phyloP scores from a whole-genome alignment of 2,329 filamentous ascomycete species.

The Colletotrichum sp. region DNA sequence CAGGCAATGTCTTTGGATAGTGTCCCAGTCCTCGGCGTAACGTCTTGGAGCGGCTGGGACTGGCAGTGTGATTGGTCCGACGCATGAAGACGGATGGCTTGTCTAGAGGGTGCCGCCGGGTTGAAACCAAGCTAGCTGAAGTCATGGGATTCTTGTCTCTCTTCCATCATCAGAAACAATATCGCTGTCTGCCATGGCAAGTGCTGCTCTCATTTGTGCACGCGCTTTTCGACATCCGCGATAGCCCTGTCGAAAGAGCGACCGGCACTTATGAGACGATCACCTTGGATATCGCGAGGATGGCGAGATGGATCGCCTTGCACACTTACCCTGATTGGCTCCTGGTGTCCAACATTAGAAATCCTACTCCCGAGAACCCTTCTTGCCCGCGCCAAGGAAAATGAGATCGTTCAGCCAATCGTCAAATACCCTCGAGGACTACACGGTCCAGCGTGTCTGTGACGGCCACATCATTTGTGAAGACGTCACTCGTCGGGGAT shows the following conservation, averaged over 20 bases:
- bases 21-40: background rate
- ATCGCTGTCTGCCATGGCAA: background rate
- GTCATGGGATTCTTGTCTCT: constrained; percentile 22
- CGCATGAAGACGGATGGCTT: constrained; percentile 6
- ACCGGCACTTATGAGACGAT: constrained; percentile 1
- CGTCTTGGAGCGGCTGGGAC: background rate
- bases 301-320: background rate
- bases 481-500: background rate
- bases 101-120: constrained; percentile 9
- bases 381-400: background rate
- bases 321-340: background rate
- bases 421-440: background rate
- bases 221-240: constrained; percentile 3
- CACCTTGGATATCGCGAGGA: background rate
- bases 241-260: constrained; percentile 4
- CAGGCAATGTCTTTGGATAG: background rate
- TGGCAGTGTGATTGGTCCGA: background rate
- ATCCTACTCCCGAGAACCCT: background rate
- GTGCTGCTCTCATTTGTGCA: background rate
- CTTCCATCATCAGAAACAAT: constrained; percentile 13
- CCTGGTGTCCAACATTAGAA: background rate
- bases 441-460: background rate
- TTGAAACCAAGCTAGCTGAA: constrained; percentile 19
- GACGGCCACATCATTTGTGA: background rate
- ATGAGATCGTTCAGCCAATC: background rate